phyloP scores from a whole-genome alignment of 2,329 filamentous ascomycete species.

The Xylaria sp. region DNA sequence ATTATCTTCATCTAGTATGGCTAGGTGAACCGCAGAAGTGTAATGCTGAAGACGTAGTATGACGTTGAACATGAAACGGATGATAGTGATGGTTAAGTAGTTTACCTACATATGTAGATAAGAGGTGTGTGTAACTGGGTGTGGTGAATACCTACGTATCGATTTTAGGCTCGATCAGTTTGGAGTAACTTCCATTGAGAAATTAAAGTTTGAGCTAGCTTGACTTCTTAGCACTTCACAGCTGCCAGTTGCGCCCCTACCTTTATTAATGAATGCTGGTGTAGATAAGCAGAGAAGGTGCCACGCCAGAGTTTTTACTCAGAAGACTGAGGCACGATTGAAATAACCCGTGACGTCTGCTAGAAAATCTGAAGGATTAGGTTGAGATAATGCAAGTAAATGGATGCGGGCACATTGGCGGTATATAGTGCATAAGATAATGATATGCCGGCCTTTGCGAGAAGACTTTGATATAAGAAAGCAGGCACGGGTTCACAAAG shows the following conservation, averaged over 20 bases:
- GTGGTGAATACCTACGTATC: not conserved
- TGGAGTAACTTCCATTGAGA: not conserved
- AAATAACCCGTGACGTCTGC: not conserved
- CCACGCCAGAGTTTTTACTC: not conserved
- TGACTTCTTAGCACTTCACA: not conserved
- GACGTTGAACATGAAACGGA: not conserved
- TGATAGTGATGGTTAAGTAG: not conserved
- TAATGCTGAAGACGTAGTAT: not conserved
- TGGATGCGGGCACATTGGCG: not conserved
- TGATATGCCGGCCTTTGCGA: not conserved
- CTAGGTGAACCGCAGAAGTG: not conserved
- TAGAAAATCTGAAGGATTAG: not conserved
- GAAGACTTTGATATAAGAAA: not conserved
- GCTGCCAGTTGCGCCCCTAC: not conserved
- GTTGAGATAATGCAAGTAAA: not conserved
- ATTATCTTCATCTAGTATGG: not conserved
- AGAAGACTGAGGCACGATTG: not conserved
- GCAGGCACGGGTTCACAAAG: not conserved
- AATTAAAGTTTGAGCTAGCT: not conserved
- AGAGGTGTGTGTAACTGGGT: not conserved
- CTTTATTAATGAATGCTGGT: not conserved
- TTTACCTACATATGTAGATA: too few relatives aligned
- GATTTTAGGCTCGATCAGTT: not conserved
- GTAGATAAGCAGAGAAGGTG: not conserved
- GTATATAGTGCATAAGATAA: not conserved